Conservation (phyloP, 768 basidiomycete species). For the Pisolithus orientalis region DNA sequence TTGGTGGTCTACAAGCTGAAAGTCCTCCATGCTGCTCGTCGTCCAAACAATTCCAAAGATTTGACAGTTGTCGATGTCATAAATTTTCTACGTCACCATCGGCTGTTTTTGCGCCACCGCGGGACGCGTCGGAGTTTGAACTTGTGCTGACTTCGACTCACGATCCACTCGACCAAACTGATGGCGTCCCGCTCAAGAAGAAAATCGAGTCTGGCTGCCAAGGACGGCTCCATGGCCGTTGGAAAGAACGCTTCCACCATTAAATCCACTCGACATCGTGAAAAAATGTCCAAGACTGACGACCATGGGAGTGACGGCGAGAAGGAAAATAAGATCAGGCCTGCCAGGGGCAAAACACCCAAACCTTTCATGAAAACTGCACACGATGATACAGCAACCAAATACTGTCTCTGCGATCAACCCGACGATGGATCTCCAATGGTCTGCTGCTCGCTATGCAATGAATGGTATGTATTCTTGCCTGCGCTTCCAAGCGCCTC, state of each 20-base stretch:
- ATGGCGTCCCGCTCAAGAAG: constrained; percentile 46
- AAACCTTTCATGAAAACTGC: constrained; percentile 15
- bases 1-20: too few species aligned
- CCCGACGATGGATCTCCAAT: constrained; percentile 77
- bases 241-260: background rate
- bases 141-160: constrained; percentile 22
- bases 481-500: background rate
- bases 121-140: constrained; percentile 27
- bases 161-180: constrained; percentile 4
- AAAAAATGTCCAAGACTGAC: constrained; percentile 12
- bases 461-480: constrained; percentile 53
- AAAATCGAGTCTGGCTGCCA: constrained; percentile 26
- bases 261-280: constrained; percentile 10
- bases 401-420: constrained; percentile 58
- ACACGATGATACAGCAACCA: constrained; percentile 17
- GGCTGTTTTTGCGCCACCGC: constrained; percentile 17
- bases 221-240: constrained; percentile 1
- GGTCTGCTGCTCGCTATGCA: constrained; percentile 69
- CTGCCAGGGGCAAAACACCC: constrained; percentile 13
- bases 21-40: too few species aligned
- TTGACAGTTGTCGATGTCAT: too few species aligned
- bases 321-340: constrained; percentile 25
- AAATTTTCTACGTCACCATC: background rate
- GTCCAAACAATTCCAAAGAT: too few species aligned
- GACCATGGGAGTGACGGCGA: constrained; percentile 22